Evolutionary conservation across 2,329 filamentous ascomycete genomes (phyloP), one percentile per base, ranked within the genome.

Genomic region (Dothideomycetes sp.): DNA sequence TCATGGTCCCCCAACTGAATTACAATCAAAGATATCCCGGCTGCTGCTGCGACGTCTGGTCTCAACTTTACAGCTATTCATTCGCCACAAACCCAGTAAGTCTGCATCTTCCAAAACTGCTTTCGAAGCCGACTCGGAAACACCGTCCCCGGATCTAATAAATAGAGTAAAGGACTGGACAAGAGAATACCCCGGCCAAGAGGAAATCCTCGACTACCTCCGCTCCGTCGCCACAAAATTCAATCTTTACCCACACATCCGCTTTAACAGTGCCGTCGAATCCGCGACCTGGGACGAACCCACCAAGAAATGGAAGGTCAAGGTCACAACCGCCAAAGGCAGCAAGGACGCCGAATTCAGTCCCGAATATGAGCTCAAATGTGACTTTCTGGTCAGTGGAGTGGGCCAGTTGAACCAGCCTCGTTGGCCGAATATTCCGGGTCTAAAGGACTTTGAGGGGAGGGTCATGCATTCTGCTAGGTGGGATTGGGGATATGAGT

Each of bases 351-450:
- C 68, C 15, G 69, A 78, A 47, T 75, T 67, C 51, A 62, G 57
- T 17, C 55, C 63, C 2, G 55, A 56, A 14, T 78, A 77, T 47
- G 66, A 66, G 10, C 68, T 77, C 42, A 64, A 62, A 12, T 66
- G 66, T 3, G 70, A 75, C 47, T 76, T 76, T 43, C 54, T 78
- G 9, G 61, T 77, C 15, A 73, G 69, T 8, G 74, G 69, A 2
- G 72, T 77, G 19, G 74, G 75, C 1, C 72, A 77, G 48, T 54
- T 78, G 27, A 78, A 78, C 47, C 55, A 65, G 22, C 75, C 74
- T 0, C 56, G 59, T 5, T 68, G 63, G 46, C 70, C 71, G 0
- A 48, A 59, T 0, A 70, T 75, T 10, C 55, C 63, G 7, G 70
- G 70, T 0, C 40, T 72, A 8, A 55, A 66, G 0, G 54, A 58